phyloP scores from a whole-genome alignment of 2,329 filamentous ascomycete genomes.

The Trichoderma sp. region DNA sequence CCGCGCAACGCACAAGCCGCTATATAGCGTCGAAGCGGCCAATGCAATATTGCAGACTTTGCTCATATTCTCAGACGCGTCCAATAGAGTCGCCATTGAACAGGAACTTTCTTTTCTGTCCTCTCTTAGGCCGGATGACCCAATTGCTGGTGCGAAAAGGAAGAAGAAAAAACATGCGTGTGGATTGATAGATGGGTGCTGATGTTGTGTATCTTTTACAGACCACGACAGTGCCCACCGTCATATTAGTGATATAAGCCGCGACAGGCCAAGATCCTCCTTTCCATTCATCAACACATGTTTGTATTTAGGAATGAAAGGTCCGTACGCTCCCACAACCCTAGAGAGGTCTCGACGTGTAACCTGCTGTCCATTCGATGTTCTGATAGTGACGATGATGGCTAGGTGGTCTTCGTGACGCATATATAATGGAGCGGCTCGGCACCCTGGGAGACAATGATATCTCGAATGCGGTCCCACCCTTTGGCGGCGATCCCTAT shows the following conservation, averaged over 20 bases:
- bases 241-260: too few species aligned
- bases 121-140: not conserved
- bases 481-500: too few species aligned
- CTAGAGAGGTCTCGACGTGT: not conserved
- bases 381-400: not conserved
- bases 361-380: not conserved
- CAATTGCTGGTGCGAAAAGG: not conserved
- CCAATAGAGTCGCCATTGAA: constrained; percentile 14
- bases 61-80: not conserved
- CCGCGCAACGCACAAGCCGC: not conserved
- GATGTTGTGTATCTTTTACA: not conserved
- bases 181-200: not conserved
- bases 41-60: not conserved
- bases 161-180: not conserved
- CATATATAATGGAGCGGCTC: not conserved
- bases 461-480: too few species aligned
- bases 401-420: not conserved
- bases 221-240: not conserved
- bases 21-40: not conserved
- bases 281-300: constrained; percentile 18
- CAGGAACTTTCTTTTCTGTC: constrained; percentile 4
- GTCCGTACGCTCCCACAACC: not conserved
- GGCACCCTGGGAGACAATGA: too few species aligned
- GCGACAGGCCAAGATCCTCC: too few species aligned
- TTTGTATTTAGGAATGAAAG: not conserved